Percentiles rank a stretch among this genome's conserved stretches.
Evolutionary conservation across 2,329 filamentous ascomycete species (phyloP).

Genomic region (Sarocladiaceae sp.): DNA sequence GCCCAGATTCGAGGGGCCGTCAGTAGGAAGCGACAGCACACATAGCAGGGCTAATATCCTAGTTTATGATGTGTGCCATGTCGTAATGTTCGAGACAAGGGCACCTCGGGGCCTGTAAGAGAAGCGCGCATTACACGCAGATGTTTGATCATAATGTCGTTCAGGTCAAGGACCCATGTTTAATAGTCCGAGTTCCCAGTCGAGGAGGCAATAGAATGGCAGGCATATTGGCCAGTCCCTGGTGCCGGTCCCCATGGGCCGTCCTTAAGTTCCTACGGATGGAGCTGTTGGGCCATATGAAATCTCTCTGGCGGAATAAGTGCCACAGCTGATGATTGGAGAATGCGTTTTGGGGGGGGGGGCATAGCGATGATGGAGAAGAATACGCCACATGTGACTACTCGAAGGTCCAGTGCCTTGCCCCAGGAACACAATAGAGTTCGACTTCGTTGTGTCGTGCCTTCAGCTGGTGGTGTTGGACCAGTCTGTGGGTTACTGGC

Average conservation of each 20-base stretch:
- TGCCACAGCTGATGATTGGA: too few relatives aligned
- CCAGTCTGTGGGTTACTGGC: neutral
- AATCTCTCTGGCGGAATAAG: too few relatives aligned
- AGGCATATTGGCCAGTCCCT: neutral
- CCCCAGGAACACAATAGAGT: constrained; percentile 1
- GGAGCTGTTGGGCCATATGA: too few relatives aligned
- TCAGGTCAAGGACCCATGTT: neutral
- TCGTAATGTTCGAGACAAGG: constrained; percentile 5
- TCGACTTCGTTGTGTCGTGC: neutral
- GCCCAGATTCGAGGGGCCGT: constrained; percentile 4
- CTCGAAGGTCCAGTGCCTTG: neutral
- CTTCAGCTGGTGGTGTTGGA: constrained; percentile 1
- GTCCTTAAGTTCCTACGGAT: too few relatives aligned
- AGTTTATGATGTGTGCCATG: constrained; percentile 1
- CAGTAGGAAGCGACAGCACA: constrained; percentile 1
- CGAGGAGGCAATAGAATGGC: neutral
- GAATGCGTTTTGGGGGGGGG: too few relatives aligned
- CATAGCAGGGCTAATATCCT: constrained; percentile 8
- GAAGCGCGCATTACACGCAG: constrained; percentile 5
- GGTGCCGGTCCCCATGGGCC: neutral
- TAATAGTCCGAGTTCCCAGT: constrained; percentile 4
- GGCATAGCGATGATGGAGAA: too few relatives aligned
- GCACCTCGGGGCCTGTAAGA: neutral
- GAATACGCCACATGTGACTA: neutral
- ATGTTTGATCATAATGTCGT: neutral